Evolutionary conservation across 257 asterid genomes (phyloP), one percentile per base, ranked within the genome.

Genomic region (Solanum arcanum): DNA sequence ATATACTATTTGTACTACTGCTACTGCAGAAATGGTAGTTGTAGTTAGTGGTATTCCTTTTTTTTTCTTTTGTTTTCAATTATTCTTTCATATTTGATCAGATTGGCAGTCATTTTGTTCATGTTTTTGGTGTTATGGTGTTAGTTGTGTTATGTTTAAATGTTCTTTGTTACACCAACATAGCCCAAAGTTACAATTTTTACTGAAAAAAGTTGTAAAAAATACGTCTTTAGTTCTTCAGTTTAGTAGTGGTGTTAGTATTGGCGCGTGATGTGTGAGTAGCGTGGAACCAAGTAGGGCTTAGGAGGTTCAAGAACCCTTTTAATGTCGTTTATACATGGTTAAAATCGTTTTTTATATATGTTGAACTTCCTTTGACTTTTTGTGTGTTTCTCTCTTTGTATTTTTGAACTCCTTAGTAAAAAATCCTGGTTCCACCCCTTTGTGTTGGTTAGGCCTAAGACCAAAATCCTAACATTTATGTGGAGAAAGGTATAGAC

Each of bases 61-160:
- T 91, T 74, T 56, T 82, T 31, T 35, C 80, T 75, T 74, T 74
- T 66, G 59, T 46, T 84, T 66, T 47, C 25, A n/a, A 60, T 70
- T 84, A 66, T 66, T 84, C 41, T 70, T 84, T 84, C 83, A 29
- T 91, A 59, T 93, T 66, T 93, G 92, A 90, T 91, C 90, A 90
- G 92, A 92, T 91, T 87, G 95, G 97, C 99, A 96, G 96, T 95
- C 99, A 92, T 89, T 92, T 91, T 88, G 29, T 83, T 86, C 89
- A 78, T 86, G 68, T 78, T 83, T 88, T 42, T 86, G 41, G 77
- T 80, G 68, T 83, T 60, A 47, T 66, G 86, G 83, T 60, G 39
- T 69, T 78, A 37, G 39, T 37, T 37, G 7, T 46, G 78, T 41
- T 88, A 35, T 86, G 15, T 81, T n/a, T 14, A 12, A 21, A 21